These are phyloP conservation scores for Xylaria sp. DNA, from an alignment of 2,329 filamentous ascomycete genomes.

Conservation along the genomic window DNA sequence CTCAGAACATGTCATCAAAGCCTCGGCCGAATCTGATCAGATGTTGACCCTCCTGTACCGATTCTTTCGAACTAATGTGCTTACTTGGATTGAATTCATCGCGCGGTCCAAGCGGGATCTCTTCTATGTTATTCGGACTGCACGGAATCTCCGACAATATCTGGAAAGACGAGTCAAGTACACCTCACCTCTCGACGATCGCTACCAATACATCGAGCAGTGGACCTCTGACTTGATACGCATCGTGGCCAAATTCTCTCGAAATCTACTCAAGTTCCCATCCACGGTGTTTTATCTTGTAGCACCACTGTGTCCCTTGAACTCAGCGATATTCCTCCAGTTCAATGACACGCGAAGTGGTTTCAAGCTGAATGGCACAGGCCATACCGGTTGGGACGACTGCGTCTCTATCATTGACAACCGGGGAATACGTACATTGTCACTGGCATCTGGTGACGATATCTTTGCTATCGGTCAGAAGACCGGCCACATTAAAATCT, in stretches of 20 bases:
- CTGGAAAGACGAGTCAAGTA: slow-evolving; percentile 18
- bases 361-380: slow-evolving; percentile 5
- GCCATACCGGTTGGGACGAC: slow-evolving; percentile 19
- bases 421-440: slow-evolving; percentile 12
- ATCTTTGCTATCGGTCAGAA: slow-evolving; percentile 27
- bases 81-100: slow-evolving; percentile 28
- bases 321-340: slow-evolving; percentile 24
- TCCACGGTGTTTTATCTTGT: slow-evolving; percentile 20
- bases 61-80: slow-evolving; percentile 24
- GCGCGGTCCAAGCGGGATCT: slow-evolving; percentile 14
- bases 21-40: slow-evolving; percentile 9
- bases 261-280: slow-evolving; percentile 18
- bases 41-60: slow-evolving; percentile 9
- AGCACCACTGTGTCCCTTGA: slow-evolving; percentile 21
- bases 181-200: slow-evolving; percentile 9
- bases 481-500: slow-evolving; percentile 24
- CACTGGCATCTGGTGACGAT: slow-evolving; percentile 15
- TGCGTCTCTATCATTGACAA: slow-evolving; percentile 27
- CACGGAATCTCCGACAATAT: slow-evolving; percentile 19
- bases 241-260: slow-evolving; percentile 20
- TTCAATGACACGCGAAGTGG: slow-evolving; percentile 4
- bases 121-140: slow-evolving; percentile 20
- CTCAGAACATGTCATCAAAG: slow-evolving; percentile 18
- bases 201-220: slow-evolving; percentile 6
- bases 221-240: slow-evolving; percentile 29